phyloP scores from a whole-genome alignment of 2,329 filamentous ascomycete species.

The Truncatella angustata region DNA sequence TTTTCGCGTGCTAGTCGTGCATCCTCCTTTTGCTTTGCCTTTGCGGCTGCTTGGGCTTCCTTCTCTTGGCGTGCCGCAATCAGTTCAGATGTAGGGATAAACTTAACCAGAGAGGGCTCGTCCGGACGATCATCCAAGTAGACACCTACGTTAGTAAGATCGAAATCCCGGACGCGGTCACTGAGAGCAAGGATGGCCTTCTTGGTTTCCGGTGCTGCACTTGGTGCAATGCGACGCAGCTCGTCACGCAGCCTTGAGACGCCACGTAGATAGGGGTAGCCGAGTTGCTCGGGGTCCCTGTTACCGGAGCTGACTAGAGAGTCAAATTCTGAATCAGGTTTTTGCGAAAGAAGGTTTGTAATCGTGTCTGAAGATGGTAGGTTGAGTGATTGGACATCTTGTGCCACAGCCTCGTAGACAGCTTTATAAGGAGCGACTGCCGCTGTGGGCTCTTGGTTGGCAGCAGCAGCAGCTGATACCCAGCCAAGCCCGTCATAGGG shows the following conservation, averaged over 20 bases:
- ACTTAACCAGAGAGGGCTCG: conserved; percentile 71
- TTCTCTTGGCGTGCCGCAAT: conserved; percentile 60
- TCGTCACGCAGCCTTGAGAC: conserved; percentile 60
- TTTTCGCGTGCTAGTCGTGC: conserved; percentile 49
- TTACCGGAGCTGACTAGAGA: conserved; percentile 42
- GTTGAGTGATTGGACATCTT: conserved; percentile 44
- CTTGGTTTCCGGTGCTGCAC: conserved; percentile 49
- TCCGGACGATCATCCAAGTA: conserved; percentile 82
- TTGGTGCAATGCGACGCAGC: conserved; percentile 53
- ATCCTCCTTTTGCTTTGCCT: conserved; percentile 54
- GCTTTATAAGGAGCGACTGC: conserved; percentile 46
- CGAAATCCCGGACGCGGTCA: conserved; percentile 76
- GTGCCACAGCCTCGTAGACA: conserved; percentile 43
- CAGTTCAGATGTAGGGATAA: conserved; percentile 55
- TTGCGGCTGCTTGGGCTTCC: conserved; percentile 60
- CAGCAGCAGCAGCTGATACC: conserved; percentile 39
- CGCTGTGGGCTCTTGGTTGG: conserved; percentile 41
- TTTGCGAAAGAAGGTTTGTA: conserved; percentile 38
- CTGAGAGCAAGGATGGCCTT: conserved; percentile 75
- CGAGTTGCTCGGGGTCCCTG: conserved; percentile 51
- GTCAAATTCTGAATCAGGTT: conserved; percentile 46
- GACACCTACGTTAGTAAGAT: conserved; percentile 79
- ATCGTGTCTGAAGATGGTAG: conserved; percentile 46
- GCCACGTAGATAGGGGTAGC: conserved; percentile 53
- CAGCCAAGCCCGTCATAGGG: conserved; percentile 59